Conservation (phyloP, 805 yeast species). For the Teunomyces cretensis region DNA sequence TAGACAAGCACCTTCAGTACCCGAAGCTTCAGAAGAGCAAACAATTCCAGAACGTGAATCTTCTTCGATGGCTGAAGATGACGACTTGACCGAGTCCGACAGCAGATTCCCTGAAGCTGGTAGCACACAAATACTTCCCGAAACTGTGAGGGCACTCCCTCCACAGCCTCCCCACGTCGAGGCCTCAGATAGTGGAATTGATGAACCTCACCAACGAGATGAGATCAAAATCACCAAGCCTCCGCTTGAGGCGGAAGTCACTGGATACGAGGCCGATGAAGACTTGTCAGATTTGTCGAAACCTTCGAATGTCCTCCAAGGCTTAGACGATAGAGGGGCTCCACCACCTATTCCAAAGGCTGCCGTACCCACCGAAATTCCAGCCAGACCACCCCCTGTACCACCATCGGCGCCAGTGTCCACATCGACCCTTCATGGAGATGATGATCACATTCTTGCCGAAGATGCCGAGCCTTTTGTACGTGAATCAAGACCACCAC, state of each 20-base stretch:
- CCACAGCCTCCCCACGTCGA: constrained; percentile 6
- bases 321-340: constrained; percentile 8
- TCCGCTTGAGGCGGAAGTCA: constrained; percentile 28
- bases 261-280: constrained; percentile 76
- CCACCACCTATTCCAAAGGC: constrained; percentile 12
- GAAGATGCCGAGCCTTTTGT: too few relatives aligned
- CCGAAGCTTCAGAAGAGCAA: background rate
- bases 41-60: constrained; percentile 6
- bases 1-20: too few relatives aligned
- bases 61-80: constrained; percentile 21
- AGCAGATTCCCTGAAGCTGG: constrained; percentile 13
- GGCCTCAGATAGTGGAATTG: constrained; percentile 13
- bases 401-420: constrained; percentile 21
- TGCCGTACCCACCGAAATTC: background rate
- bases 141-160: constrained; percentile 6
- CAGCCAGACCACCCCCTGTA: constrained; percentile 4
- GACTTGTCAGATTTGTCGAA: constrained; percentile 35
- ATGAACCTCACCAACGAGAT: constrained; percentile 9
- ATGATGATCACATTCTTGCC: background rate
- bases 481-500: background rate
- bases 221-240: constrained; percentile 12
- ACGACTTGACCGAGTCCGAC: constrained; percentile 20
- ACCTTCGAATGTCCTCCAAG: background rate
- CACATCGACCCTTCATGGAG: constrained; percentile 5
- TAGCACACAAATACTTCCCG: constrained; percentile 6